Percentiles rank a stretch among this genome's conserved stretches.
These are phyloP conservation scores for Rhizophagus prolifer DNA, from an alignment of 192 early-diverging fungal genomes.

Conservation along the genomic window DNA sequence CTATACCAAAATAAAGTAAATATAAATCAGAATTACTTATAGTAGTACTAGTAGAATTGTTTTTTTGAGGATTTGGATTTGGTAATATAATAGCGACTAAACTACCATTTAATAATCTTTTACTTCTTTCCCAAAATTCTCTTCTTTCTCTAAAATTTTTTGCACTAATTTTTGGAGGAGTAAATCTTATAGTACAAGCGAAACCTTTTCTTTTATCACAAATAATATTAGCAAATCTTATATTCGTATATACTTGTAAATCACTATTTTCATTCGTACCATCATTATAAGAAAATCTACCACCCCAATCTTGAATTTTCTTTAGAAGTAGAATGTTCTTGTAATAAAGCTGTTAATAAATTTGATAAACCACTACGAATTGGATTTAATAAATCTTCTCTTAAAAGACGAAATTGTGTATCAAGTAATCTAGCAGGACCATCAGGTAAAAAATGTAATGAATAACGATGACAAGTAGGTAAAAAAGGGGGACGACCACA, in stretches of 20 bases:
- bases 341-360: constrained; percentile 32
- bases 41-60: not conserved
- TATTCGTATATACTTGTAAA: no score
- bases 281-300: no score
- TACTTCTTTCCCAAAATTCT: no score
- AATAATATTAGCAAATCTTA: no score
- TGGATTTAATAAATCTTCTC: constrained; percentile 58
- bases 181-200: no score
- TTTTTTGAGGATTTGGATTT: no score
- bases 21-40: no score
- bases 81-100: constrained; percentile 44
- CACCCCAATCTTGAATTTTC: not conserved
- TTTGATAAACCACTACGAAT: constrained; percentile 41
- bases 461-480: constrained; percentile 37
- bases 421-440: constrained; percentile 54
- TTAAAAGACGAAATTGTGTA: constrained; percentile 57
- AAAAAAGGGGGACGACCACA: constrained; percentile 42
- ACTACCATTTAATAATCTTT: constrained; percentile 29
- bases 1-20: constrained; percentile 35
- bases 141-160: no score
- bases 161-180: no score
- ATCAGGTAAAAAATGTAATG: constrained; percentile 46
- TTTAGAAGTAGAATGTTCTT: not conserved
- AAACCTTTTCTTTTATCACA: no score
- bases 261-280: not conserved